Evolutionary conservation across 352 stramenopile genomes (phyloP), one percentile per base, ranked within the genome.

Genomic region (Phytophthora pluvialis): DNA sequence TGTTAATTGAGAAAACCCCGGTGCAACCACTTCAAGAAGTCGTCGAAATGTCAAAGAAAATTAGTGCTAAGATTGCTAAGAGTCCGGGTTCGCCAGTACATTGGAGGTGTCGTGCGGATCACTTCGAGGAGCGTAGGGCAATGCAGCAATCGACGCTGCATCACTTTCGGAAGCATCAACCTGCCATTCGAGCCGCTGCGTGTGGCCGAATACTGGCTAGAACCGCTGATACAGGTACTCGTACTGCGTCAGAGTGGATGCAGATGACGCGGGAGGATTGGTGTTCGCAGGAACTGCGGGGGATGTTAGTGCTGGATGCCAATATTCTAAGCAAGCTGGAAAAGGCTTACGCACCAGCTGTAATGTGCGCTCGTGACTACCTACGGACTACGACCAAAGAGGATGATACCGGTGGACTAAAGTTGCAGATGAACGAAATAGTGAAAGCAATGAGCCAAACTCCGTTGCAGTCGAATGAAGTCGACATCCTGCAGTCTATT

Each of bases 191-290:
- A 55, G 16, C 40, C 36, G 63, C 61, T 16, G 39, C 54, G 26
- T 68, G 54, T 11, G 18, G 32, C 4, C 44, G 60, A 44, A 52
- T 67, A 36, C 18, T 74, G 21, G 48, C 60, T 25, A 35, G 15
- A 51, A 52, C 53, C 18, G 16, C 38, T 9, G 25, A 54, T 42
- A 29, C 28, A 5, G 28, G 40, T 7, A 35, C 40, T 3, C 36
- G 11, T 5, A 31, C 18, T n/a, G 32, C 47, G 11, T 59, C 18
- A 0, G 83, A 91, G 18, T 90, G 83, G 83, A 68, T 85, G 43
- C 55, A 64, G 11, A 88, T 90, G 77, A 80, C 63, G 5, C 60
- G 65, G 5, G 80, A 91, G 47, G 83, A 91, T 53, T 77, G 67
- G 65, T 3, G 32, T 26, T 64, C 80, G 0, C 70, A 78, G 18